Evolutionary conservation across 139 green algal species (phyloP).

Genomic region (Limnomonas spitsbergensis): DNA sequence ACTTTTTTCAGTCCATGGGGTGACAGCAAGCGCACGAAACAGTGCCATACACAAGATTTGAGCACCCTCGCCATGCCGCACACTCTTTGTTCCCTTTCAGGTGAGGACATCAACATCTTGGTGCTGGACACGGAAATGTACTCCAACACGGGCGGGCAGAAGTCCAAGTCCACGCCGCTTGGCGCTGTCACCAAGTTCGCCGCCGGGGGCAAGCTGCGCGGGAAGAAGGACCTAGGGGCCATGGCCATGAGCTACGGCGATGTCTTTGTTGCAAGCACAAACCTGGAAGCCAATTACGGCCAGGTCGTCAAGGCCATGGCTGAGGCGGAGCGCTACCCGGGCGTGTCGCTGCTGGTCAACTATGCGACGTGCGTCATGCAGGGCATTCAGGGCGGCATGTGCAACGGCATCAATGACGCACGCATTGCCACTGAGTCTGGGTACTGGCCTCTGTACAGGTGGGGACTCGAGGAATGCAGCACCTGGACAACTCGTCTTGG

Average conservation of each 20-base stretch:
- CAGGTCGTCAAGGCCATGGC: slow-evolving; percentile 44
- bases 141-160: slow-evolving; percentile 62
- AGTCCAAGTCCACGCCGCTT: slow-evolving; percentile 56
- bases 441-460: no score
- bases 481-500: no score
- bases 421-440: slow-evolving; percentile 34
- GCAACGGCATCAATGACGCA: slow-evolving; percentile 31
- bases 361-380: slow-evolving; percentile 56
- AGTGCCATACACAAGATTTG: no score
- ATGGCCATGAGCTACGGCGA: slow-evolving; percentile 51
- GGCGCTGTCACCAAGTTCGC: slow-evolving; percentile 57
- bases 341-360: slow-evolving; percentile 46
- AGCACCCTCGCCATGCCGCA: neutral
- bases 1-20: no score
- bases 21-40: no score
- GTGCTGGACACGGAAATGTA: slow-evolving; percentile 64
- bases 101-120: slow-evolving; percentile 56
- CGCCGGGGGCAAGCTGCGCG: slow-evolving; percentile 49
- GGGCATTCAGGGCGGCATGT: slow-evolving; percentile 46
- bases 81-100: neutral
- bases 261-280: slow-evolving; percentile 49
- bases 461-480: no score
- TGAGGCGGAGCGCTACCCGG: slow-evolving; percentile 46
- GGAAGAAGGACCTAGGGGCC: slow-evolving; percentile 51
- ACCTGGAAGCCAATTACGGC: slow-evolving; percentile 55